Evolutionary conservation across 2,329 filamentous ascomycete genomes (phyloP), one percentile per base, ranked within the genome.

Genomic region (Colletotrichum falcatum): DNA sequence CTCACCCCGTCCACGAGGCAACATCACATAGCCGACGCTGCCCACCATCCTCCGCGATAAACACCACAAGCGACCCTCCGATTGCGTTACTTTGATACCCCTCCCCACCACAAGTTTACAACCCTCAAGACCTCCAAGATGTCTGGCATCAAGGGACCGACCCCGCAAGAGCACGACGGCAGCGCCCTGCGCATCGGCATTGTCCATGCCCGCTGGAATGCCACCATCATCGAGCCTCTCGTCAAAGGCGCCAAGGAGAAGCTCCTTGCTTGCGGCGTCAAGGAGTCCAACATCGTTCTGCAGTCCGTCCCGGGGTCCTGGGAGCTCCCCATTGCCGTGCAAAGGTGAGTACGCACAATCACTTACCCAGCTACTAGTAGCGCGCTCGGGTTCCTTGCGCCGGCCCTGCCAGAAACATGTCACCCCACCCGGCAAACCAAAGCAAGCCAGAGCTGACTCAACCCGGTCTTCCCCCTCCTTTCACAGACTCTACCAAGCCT

Each of bases 131-230:
- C 77, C 1, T 54, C n/a, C 81, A 78, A 76, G 71, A 84, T 86
- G 81, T 84, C 84, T 70, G 83, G 81, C 65, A 80, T 86, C 80
- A 90, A 89, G 77, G 87, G 86, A 69, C 87, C 87, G n/a, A 82
- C 83, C 73, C 82, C 84, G 64, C 83, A 90, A 79, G 83, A 87
- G 75, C 86, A 89, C 81, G 86, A 91, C 79, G 92, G 93, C 81
- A 89, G 89, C 77, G 86, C 85, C 77, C 89, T 99, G 74, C 94
- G 96, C 79, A 91, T 99, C 79, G 95, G 93, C 79, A 98, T 99
- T 79, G 89, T 99, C 70, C 96, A 98, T 84, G 95, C 95, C 70
- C 91, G 96, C 77, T 99, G 96, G 96, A 99, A 99, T 85, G 87
- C 87, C 74, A 88, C 87, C 74, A 94, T 99, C 79, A 97, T 98